phyloP scores from a whole-genome alignment of 768 basidiomycete species.

The Tulasnella calospora region DNA sequence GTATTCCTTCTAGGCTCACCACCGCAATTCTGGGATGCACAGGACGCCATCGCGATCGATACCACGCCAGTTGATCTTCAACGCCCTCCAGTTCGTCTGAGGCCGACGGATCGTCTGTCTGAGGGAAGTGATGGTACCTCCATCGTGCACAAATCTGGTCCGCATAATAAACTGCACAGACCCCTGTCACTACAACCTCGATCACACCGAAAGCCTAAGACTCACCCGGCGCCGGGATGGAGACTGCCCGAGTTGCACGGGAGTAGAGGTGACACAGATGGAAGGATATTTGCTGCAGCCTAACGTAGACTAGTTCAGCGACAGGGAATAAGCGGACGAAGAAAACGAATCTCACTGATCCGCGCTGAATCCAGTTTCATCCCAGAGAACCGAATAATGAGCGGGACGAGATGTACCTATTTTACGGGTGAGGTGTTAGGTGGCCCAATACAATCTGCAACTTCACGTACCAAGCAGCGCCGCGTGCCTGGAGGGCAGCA shows the following conservation, averaged over 20 bases:
- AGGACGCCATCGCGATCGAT: background rate
- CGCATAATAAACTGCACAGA: slow-evolving; percentile 16
- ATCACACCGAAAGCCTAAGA: background rate
- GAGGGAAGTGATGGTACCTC: slow-evolving; percentile 12
- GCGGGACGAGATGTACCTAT: slow-evolving; percentile 60
- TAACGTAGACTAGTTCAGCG: slow-evolving; percentile 59
- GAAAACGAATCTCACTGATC: slow-evolving; percentile 19
- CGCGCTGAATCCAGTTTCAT: slow-evolving; percentile 30
- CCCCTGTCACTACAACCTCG: background rate
- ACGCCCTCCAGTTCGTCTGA: background rate
- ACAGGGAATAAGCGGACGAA: background rate
- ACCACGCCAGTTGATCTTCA: background rate
- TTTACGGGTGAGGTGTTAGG: background rate
- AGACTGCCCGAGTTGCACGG: slow-evolving; percentile 72
- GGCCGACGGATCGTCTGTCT: background rate
- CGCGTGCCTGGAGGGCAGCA: slow-evolving; percentile 19
- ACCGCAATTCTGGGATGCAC: background rate
- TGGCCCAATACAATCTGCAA: background rate
- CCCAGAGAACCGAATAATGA: slow-evolving; percentile 48
- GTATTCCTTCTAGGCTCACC: background rate
- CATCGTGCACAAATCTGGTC: slow-evolving; percentile 14
- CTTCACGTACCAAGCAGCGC: slow-evolving; percentile 45
- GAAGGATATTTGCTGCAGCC: slow-evolving; percentile 65
- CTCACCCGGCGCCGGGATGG: slow-evolving; percentile 65
- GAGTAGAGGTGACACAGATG: slow-evolving; percentile 79